Base-by-base conservation (phyloP, 2,329 filamentous ascomycete species). In the Fusarium longipes region DNA sequence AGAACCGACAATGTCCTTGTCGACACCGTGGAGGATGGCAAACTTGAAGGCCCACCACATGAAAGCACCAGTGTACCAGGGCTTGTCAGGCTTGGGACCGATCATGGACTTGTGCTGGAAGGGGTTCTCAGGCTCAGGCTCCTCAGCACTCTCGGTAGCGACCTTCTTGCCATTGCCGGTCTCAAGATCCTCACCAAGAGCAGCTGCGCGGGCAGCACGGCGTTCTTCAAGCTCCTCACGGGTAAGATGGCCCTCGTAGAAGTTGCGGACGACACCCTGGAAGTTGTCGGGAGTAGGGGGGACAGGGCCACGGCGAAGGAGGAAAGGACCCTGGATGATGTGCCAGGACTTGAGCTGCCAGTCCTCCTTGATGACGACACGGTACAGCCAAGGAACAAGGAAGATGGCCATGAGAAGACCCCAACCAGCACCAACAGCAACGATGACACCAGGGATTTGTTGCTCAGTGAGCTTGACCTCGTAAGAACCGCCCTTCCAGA, bases 321-420 rank as follows among this genome's bases (percentile, higher is more conserved):
- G 81, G 1, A 87, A 74, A 25, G 84, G 86, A 0, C 87, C 87
- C 17, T 82, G 75, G 60, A 82, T 68, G 56, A 89, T 78, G 62
- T 89, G 81, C 74, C 81, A 89, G 75, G 81, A 76, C 65, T 82
- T 83, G 60, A 91, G 78, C 71, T 86, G 77, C 84, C 87, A 85
- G 77, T 91, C 87, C 66, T 89, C 82, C 76, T 83, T 77, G 76
- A 90, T 77, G 68, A 91, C 80, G 42, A 84, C 80, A 56, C 84
- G 82, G 74, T 88, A 84, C 58, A 89, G 73, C 79, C 84, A 89
- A 4, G 87, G 87, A 18, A 88, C 80, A 60, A 89, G 82, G 76
- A 87, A 87, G 61, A 84, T 57, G 54, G 73, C 74, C 59, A 86
- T 76, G 14, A 89, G 70, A 6, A 84, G 65, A n/a, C 78, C 82